Conservation (phyloP, 2,329 filamentous ascomycete species). For the Aspergillus sp. region DNA sequence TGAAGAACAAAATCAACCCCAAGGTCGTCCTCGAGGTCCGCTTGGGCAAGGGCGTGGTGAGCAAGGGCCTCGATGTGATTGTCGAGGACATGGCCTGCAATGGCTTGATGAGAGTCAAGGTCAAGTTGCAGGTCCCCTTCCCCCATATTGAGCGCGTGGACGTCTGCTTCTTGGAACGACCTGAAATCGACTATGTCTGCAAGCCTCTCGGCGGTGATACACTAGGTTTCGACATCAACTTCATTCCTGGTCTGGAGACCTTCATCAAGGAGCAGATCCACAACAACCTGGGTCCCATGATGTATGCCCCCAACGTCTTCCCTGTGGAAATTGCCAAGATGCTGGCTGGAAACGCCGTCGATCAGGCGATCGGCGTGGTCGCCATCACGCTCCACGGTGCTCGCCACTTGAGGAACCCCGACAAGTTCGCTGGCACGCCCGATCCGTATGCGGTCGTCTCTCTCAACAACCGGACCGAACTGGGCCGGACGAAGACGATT, state of each 20-base stretch:
- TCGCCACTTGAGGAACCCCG: constrained; percentile 87
- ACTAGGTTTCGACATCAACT: constrained; percentile 98
- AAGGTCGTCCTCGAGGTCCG: constrained; percentile 94
- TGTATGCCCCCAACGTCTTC: constrained; percentile 97
- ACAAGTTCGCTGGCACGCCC: constrained; percentile 86
- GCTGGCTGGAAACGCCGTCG: constrained; percentile 88
- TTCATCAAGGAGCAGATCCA: constrained; percentile 98
- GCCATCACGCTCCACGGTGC: constrained; percentile 89
- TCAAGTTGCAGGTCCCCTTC: constrained; percentile 94
- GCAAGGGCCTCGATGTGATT: constrained; percentile 94
- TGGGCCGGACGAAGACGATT: constrained; percentile 86
- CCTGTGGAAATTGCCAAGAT: constrained; percentile 98
- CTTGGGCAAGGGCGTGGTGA: constrained; percentile 92
- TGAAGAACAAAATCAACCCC: constrained; percentile 95
- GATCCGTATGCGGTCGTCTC: constrained; percentile 88
- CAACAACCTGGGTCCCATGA: constrained; percentile 89
- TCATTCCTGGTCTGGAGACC: constrained; percentile 87
- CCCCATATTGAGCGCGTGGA: constrained; percentile 93
- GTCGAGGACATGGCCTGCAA: constrained; percentile 97
- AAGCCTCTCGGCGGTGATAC: constrained; percentile 94
- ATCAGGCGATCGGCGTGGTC: constrained; percentile 91
- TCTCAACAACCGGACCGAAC: constrained; percentile 74
- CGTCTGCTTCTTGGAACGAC: constrained; percentile 87
- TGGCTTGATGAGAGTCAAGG: constrained; percentile 92
- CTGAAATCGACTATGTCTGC: constrained; percentile 93